Conservation (phyloP, 352 stramenopile species). For the Peronospora farinosa region DNA sequence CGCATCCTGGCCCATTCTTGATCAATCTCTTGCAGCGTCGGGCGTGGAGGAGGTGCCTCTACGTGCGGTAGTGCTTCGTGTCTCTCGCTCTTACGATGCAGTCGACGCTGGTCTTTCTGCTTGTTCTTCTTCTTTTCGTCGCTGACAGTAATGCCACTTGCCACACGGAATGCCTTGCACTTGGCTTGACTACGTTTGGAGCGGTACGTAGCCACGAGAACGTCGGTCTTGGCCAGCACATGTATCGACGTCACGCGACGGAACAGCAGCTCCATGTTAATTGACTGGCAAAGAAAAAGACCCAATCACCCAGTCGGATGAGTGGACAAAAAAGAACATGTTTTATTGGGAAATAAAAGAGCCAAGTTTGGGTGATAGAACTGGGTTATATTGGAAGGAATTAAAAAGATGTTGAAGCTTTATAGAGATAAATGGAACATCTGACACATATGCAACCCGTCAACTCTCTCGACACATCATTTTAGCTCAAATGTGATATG, state of each 20-base stretch:
- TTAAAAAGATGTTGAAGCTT: not conserved
- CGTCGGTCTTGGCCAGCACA: constrained; percentile 9
- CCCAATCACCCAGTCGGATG: constrained; percentile 3
- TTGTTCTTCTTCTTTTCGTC: constrained; percentile 19
- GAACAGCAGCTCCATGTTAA: constrained; percentile 40
- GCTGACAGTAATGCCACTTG: not conserved
- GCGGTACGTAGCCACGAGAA: constrained; percentile 43
- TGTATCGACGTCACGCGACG: constrained; percentile 16
- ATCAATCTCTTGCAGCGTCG: constrained; percentile 34
- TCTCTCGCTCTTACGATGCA: constrained; percentile 7
- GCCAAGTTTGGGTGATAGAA: not conserved
- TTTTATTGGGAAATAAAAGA: not conserved
- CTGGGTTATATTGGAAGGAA: constrained; percentile 1
- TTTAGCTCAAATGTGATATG: not conserved
- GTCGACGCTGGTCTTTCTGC: constrained; percentile 12
- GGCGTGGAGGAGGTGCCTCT: constrained; percentile 17
- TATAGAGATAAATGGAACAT: not conserved
- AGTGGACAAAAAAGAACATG: too few species aligned
- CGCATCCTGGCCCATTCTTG: constrained; percentile 46
- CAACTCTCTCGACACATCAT: too few species aligned
- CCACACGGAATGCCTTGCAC: constrained; percentile 17
- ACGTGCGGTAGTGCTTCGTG: constrained; percentile 7
- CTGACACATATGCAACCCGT: not conserved
- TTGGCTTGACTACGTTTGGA: constrained; percentile 48
- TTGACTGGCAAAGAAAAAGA: constrained; percentile 19